These are phyloP conservation scores for Trichoderma virens DNA, from an alignment of 495 filamentous ascomycete genomes.

Conservation along the genomic window DNA sequence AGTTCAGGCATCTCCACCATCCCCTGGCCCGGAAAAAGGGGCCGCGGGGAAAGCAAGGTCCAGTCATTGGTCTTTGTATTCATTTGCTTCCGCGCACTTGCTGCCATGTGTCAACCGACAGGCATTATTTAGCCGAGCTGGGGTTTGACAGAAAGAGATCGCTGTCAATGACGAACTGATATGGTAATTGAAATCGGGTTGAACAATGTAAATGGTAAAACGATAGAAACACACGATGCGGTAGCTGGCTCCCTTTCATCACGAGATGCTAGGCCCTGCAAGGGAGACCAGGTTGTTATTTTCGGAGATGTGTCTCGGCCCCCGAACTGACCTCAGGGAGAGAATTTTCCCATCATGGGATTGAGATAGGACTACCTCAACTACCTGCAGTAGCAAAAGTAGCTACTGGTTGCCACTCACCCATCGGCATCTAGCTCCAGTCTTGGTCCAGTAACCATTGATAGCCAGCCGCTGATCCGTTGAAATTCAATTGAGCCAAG, in stretches of 20 bases:
- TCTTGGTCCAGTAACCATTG: not conserved
- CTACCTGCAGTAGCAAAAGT: not conserved
- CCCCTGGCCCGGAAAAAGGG: constrained; percentile 1
- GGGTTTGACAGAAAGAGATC: not conserved
- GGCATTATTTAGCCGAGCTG: not conserved
- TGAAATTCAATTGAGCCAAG: not conserved
- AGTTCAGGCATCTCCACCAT: not conserved
- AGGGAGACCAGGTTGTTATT: not conserved
- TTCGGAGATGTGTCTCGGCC: no score
- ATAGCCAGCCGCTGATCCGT: not conserved
- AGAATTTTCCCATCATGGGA: not conserved
- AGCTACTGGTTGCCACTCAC: not conserved
- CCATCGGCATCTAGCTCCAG: not conserved
- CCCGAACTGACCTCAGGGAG: no score
- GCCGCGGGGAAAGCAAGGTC: not conserved
- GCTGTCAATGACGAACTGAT: not conserved
- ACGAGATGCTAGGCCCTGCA: not conserved
- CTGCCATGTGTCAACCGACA: not conserved
- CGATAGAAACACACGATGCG: not conserved
- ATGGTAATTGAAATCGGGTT: not conserved
- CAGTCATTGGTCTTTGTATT: not conserved
- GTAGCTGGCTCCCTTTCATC: not conserved
- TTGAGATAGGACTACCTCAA: not conserved
- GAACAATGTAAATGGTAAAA: not conserved
- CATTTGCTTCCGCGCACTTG: not conserved